Evolutionary conservation across 1,139 yeast genomes (phyloP).

Genomic region (Hyphopichia fennica): DNA sequence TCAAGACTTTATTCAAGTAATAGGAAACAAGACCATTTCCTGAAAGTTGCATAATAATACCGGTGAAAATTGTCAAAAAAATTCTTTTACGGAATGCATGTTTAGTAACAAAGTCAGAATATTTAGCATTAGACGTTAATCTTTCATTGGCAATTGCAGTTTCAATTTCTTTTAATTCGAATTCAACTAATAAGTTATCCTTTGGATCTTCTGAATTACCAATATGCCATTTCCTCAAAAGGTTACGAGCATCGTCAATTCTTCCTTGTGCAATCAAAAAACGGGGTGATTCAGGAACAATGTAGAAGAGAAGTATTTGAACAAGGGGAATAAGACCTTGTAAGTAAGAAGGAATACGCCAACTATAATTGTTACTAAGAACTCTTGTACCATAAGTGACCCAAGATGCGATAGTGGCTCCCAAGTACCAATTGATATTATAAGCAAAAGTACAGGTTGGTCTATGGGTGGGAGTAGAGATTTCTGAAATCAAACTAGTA

Average conservation of each 20-base stretch:
- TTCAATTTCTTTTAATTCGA: conserved; percentile 47
- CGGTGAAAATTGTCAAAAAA: conserved; percentile 33
- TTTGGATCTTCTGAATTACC: conserved; percentile 31
- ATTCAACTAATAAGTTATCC: conserved; percentile 37
- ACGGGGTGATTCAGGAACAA: conserved; percentile 52
- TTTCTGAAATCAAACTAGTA: conserved; percentile 44
- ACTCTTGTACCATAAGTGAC: conserved; percentile 48
- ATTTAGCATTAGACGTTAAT: conserved; percentile 22
- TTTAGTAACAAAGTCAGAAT: conserved; percentile 34
- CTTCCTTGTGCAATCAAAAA: conserved; percentile 37
- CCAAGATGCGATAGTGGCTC: conserved; percentile 58
- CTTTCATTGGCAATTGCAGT: conserved; percentile 38
- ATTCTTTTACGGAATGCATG: conserved; percentile 45
- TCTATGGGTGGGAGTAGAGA: conserved; percentile 50
- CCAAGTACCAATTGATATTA: conserved; percentile 52
- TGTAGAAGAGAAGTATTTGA: conserved; percentile 25
- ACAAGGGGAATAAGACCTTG: conserved; percentile 39
- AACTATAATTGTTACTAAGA: conserved; percentile 25
- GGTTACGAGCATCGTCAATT: conserved; percentile 35
- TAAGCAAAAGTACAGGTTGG: conserved; percentile 44
- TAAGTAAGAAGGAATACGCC: conserved; percentile 49
- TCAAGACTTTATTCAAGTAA: conserved; percentile 48
- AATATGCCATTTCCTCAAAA: conserved; percentile 43
- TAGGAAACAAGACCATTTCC: conserved; percentile 56
- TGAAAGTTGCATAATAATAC: conserved; percentile 45